Base-by-base conservation (phyloP, 192 early-diverging fungal species). In the Haplosporangium gracile region DNA sequence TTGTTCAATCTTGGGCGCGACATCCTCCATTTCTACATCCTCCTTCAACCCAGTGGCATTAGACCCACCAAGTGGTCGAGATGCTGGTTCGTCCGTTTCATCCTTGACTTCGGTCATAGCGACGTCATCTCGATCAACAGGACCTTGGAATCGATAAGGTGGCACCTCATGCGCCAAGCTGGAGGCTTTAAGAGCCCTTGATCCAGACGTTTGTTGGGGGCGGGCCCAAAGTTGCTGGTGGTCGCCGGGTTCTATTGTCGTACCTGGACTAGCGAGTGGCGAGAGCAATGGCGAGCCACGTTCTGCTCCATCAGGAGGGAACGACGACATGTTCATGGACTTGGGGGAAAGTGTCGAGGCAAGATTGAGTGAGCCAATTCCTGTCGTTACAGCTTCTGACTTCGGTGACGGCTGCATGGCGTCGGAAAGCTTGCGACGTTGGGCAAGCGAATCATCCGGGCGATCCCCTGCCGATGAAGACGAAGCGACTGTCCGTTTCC, bases 401-500 rank as follows among this genome's bases (percentile, higher is more conserved):
- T 65, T 79, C 20, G 74, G 78, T 1, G 79, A 86, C 20, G 73
- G 49, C 5, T 51, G 75, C 22, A 71, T 29, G 20, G 38, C 75
- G 72, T 85, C 83, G 8, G 84, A 86, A 15, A 86, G 36, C 51
- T 86, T 86, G 55, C 84, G 78, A 10, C 77, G 69, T 39, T 77
- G 78, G 13, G 79, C 63, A n/a, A 86, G 26, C 5, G 84, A 63
- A 6, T 81, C 76, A 24, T 77, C 79, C 0, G 75, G 40, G 5
- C 38, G 70, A 10, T 74, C 79, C 0, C 68, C 84, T 5, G 45
- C 74, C 1, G 71, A 45, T 26, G 74, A 40, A 2, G 79, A 78
- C 13, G 39, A 43, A 7, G 26, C 76, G 38, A 72, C 75, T 5
- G 75, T 60, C 32, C 84, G 78, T 65, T 86, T 86, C 2, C 84